Base-by-base conservation (phyloP, 1,284 basidiomycete species). In the Ceratobasidium sp. region DNA sequence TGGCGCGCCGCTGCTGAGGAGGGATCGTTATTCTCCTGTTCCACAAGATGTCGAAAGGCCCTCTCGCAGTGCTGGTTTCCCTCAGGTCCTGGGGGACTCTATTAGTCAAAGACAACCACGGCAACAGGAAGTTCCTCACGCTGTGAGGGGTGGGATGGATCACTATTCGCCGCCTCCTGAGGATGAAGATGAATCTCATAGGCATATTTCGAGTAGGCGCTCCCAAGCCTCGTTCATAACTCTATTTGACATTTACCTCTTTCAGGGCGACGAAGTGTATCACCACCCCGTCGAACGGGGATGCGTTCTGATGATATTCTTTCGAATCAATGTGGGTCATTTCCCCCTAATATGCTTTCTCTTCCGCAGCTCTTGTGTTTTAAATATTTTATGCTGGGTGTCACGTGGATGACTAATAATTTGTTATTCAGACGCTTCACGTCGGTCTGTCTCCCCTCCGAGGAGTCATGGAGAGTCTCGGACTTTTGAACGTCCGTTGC, bases 121-220 rank as follows among this genome's bases (percentile, higher is more conserved):
- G 26, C 38, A 57, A 9, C 55, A 55, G 21, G 64, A 46, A n/a
- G 49, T 58, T 6, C 2, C 67, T 16, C 52, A 46, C 38, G 50
- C 55, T 13, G 38, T 14, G 18, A 43, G 67, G 14, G n/a, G n/a
- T n/a, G 54, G 54, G 35, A 70, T 38, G 54, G 55, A 59, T 46
- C 67, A 59, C 35, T 70, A 70, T 58, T 70, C 67, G 13, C 67
- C 67, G 35, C 67, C 67, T 32, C 67, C 67, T 16, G 67, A 70
- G n/a, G 32, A 44, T 21, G 54, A 70, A 9, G 32, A 47, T 13
- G 44, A 11, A 21, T 55, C 26, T 38, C 28, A 28, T 8, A 58
- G 50, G 55, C 55, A 49, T 55, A 46, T 11, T 16, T 44, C 30
- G 28, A 35, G 67, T 70, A 55, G 21, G 67, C 59, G 38, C 21